Conservation (phyloP, 192 early-diverging fungal species). For the Coemansia umbellata region DNA sequence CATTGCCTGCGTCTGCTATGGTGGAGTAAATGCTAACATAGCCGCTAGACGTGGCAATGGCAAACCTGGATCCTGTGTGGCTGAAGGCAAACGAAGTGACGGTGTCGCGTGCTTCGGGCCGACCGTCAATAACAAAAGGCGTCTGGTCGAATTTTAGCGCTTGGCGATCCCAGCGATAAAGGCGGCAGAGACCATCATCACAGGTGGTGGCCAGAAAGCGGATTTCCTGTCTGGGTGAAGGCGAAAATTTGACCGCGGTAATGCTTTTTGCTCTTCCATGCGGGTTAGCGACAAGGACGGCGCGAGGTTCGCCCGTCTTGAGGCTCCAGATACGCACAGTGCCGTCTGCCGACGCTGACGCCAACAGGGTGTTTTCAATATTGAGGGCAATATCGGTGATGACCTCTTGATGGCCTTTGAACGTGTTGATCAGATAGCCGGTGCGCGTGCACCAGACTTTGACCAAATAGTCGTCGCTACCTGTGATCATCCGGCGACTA, state of each 20-base stretch:
- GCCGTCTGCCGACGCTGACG: constrained; percentile 72
- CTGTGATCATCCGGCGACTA: constrained; percentile 70
- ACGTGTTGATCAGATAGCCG: constrained; percentile 72
- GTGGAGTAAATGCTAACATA: constrained; percentile 74
- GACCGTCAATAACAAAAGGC: constrained; percentile 55
- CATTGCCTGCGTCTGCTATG: constrained; percentile 40
- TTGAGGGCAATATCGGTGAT: constrained; percentile 77
- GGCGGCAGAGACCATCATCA: constrained; percentile 66
- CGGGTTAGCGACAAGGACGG: constrained; percentile 51
- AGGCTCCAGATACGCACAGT: constrained; percentile 74
- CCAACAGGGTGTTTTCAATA: constrained; percentile 72
- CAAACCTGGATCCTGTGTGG: constrained; percentile 71
- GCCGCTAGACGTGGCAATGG: constrained; percentile 72
- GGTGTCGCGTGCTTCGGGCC: constrained; percentile 50
- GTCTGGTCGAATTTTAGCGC: constrained; percentile 53
- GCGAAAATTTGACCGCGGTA: constrained; percentile 69
- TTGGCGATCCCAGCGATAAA: constrained; percentile 69
- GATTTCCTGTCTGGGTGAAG: constrained; percentile 63
- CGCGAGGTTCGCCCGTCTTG: constrained; percentile 63
- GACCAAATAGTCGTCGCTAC: constrained; percentile 83
- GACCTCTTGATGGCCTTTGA: constrained; percentile 75
- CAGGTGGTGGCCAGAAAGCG: constrained; percentile 67
- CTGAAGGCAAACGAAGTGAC: constrained; percentile 69
- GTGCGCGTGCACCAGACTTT: constrained; percentile 81
- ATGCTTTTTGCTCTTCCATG: constrained; percentile 55